Evolutionary conservation across 495 filamentous ascomycete genomes (phyloP).

Genomic region (Annulohypoxylon stygium): DNA sequence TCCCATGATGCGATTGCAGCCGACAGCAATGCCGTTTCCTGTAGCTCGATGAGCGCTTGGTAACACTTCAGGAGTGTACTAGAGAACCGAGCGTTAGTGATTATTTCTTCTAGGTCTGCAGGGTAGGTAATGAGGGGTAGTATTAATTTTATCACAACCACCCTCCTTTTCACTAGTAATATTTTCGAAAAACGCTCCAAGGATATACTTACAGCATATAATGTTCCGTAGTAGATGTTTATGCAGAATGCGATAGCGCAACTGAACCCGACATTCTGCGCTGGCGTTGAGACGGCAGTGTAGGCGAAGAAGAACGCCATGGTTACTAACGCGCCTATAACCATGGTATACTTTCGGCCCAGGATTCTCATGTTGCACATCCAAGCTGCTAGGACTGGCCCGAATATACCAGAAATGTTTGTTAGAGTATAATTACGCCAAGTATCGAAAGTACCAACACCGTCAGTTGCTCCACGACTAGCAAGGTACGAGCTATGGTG

Average conservation of each 20-base stretch:
- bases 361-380: constrained; percentile 70
- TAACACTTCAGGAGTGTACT: constrained; percentile 69
- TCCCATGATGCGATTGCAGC: constrained; percentile 77
- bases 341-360: constrained; percentile 76
- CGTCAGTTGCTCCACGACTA: constrained; percentile 53
- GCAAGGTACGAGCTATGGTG: constrained; percentile 56
- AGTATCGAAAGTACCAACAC: constrained; percentile 62
- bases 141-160: too few relatives aligned
- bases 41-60: constrained; percentile 78
- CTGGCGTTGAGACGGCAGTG: constrained; percentile 68
- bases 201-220: constrained; percentile 67
- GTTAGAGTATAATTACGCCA: constrained; percentile 81
- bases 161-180: too few relatives aligned
- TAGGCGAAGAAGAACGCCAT: constrained; percentile 79
- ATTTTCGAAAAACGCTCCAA: background rate
- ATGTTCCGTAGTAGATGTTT: constrained; percentile 79
- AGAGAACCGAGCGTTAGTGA: constrained; percentile 3
- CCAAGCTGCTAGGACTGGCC: constrained; percentile 73
- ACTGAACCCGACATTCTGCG: constrained; percentile 74
- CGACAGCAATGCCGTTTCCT: constrained; percentile 77
- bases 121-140: background rate
- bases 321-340: constrained; percentile 70
- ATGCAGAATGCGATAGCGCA: constrained; percentile 75
- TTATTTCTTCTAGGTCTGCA: background rate
- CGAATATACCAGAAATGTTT: constrained; percentile 73